phyloP scores from a whole-genome alignment of 257 asterid genomes.

The Scutellaria baicalensis region DNA sequence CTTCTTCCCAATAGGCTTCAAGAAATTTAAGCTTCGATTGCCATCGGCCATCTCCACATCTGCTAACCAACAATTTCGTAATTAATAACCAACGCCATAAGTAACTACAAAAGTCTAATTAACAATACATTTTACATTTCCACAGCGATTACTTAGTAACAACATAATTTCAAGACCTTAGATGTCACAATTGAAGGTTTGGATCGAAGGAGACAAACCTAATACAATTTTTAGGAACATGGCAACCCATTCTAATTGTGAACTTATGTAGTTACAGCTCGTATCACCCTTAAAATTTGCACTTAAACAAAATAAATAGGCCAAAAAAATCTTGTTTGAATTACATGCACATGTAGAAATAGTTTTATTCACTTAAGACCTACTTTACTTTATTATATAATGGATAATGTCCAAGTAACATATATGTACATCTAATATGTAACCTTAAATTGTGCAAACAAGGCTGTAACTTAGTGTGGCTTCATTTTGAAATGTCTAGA shows the following conservation, averaged over 20 bases:
- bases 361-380: not conserved
- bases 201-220: not conserved
- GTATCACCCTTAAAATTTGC: not conserved
- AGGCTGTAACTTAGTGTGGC: not conserved
- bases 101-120: not conserved
- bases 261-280: too few species aligned
- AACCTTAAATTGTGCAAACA: not conserved
- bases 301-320: not conserved
- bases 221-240: not conserved
- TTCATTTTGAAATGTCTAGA: not conserved
- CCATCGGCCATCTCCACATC: slow-evolving; percentile 55
- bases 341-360: not conserved
- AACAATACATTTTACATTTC: not conserved
- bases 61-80: slow-evolving; percentile 20
- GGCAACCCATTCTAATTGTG: not conserved
- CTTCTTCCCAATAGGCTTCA: slow-evolving; percentile 84
- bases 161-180: not conserved
- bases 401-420: not conserved
- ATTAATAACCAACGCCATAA: not conserved
- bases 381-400: not conserved
- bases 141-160: not conserved
- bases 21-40: slow-evolving; percentile 22
- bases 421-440: not conserved
- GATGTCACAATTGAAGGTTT: not conserved
- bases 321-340: not conserved